Evolutionary conservation across 306 rosid species (phyloP).

Genomic region (Glycyrrhiza uralensis): DNA sequence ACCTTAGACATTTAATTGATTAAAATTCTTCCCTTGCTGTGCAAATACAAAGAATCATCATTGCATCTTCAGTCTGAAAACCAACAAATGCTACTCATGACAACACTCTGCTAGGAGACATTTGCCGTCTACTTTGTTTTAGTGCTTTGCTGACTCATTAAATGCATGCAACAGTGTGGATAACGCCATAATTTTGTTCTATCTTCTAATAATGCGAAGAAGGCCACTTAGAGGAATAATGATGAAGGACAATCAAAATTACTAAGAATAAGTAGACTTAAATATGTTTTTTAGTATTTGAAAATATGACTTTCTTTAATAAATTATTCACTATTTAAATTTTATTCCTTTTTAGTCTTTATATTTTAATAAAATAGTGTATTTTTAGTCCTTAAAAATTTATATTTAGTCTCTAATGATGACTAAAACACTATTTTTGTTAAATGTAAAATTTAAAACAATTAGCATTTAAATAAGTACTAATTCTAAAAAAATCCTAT

Average conservation of each 20-base stretch:
- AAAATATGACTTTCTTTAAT: no score
- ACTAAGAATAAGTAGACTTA: no score
- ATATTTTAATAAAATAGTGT: no score
- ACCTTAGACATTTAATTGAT: neutral
- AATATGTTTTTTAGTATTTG: no score
- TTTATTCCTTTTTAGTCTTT: no score
- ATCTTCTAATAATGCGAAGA: neutral
- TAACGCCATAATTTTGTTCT: neutral
- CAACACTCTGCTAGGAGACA: slow-evolving; percentile 1
- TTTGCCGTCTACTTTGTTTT: neutral
- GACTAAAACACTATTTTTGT: neutral
- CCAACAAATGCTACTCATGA: slow-evolving; percentile 3
- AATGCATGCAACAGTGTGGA: neutral
- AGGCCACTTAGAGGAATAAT: no score
- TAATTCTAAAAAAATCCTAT: no score
- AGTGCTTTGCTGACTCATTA: neutral
- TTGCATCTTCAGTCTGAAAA: slow-evolving; percentile 7
- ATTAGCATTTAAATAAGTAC: no score
- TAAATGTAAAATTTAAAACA: neutral
- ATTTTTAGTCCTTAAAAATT: neutral
- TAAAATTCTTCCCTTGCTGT: neutral
- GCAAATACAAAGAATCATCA: neutral
- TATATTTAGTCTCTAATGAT: neutral
- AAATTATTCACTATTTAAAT: no score
- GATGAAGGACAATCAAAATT: no score